Conservation (phyloP, 2,329 filamentous ascomycete species). For the Grosmannia serpens region DNA sequence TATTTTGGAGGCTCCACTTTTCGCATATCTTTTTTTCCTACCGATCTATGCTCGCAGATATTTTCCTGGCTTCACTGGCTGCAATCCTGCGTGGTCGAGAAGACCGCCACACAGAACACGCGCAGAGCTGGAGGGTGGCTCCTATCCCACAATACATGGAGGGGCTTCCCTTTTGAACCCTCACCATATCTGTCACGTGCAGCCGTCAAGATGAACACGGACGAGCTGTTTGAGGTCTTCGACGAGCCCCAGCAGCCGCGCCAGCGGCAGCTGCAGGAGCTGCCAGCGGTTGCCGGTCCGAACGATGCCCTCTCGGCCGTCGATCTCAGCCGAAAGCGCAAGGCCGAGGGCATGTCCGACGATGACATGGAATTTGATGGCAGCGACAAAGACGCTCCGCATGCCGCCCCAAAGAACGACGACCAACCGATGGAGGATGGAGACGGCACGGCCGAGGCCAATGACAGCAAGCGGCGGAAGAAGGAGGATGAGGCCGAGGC, state of each 20-base stretch:
- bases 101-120: neutral
- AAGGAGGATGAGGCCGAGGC: slow-evolving; percentile 52
- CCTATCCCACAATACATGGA: neutral
- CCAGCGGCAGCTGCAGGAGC: slow-evolving; percentile 34
- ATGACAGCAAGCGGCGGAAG: slow-evolving; percentile 34
- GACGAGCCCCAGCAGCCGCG: slow-evolving; percentile 52
- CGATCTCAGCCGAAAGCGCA: slow-evolving; percentile 52
- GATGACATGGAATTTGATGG: neutral
- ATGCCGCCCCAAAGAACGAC: slow-evolving; percentile 21
- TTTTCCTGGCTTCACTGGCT: neutral
- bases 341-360: slow-evolving; percentile 55
- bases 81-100: neutral
- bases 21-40: neutral
- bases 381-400: slow-evolving; percentile 14
- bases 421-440: slow-evolving; percentile 17
- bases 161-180: neutral
- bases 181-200: neutral
- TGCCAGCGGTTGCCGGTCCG: neutral
- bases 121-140: neutral
- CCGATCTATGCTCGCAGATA: neutral
- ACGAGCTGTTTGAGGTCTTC: slow-evolving; percentile 76
- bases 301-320: too few relatives aligned
- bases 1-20: neutral
- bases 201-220: slow-evolving; percentile 35
- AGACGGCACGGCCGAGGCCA: slow-evolving; percentile 23